Evolutionary conservation across 495 filamentous ascomycete species (phyloP).

Genomic region (Penicillium canescens): DNA sequence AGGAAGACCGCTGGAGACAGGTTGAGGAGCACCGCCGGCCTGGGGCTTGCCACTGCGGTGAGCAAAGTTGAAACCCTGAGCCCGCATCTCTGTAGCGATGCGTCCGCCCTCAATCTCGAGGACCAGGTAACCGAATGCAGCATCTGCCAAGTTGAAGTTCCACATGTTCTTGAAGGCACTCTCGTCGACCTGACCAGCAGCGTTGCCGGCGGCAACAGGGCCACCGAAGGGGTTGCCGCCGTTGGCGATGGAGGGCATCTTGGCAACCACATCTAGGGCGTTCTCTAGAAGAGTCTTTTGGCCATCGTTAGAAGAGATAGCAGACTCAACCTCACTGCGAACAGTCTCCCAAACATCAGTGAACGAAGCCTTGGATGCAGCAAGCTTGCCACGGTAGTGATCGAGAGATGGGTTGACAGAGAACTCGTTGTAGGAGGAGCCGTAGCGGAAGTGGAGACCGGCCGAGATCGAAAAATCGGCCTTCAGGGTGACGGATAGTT

Average conservation of each 20-base stretch:
- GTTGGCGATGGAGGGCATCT: conserved; percentile 93
- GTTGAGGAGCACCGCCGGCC: conserved; percentile 37
- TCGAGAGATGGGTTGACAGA: conserved; percentile 98
- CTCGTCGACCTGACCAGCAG: conserved; percentile 90
- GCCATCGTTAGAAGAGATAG: conserved; percentile 86
- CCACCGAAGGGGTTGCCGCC: conserved; percentile 97
- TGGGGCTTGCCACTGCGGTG: conserved; percentile 66
- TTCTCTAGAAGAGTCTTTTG: conserved; percentile 90
- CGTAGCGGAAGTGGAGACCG: conserved; percentile 97
- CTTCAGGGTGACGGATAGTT: conserved; percentile 96
- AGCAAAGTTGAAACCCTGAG: conserved; percentile 98
- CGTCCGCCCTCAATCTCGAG: conserved; percentile 90
- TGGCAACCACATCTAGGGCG: conserved; percentile 84
- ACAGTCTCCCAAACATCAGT: conserved; percentile 99
- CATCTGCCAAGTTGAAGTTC: conserved; percentile 99
- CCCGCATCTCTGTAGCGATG: conserved; percentile 97
- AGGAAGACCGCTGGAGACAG: conserved; percentile 31
- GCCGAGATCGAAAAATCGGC: conserved; percentile 98
- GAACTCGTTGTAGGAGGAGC: conserved; percentile 99
- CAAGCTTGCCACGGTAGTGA: conserved; percentile 98
- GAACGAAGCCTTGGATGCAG: conserved; percentile 98
- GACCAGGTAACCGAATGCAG: conserved; percentile 94
- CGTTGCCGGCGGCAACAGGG: conserved; percentile 66
- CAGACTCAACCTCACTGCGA: conserved; percentile 89
- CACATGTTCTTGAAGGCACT: conserved; percentile 99